Evolutionary conservation across 768 basidiomycete species (phyloP), one percentile per base, ranked within the genome.

Genomic region (Serendipita sp.): DNA sequence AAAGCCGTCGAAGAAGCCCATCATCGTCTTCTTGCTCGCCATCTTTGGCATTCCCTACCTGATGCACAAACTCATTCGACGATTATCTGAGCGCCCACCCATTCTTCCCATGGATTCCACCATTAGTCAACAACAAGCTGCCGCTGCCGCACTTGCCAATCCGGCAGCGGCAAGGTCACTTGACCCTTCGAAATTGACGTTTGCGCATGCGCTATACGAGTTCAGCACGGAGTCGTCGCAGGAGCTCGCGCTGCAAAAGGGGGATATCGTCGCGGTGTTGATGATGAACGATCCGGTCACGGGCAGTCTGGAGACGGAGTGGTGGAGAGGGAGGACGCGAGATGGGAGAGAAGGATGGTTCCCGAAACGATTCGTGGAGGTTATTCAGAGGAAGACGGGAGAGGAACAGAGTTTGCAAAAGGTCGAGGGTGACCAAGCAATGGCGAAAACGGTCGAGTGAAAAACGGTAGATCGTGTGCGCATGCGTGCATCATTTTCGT

Each of bases 311-410:
- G 74, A 77, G 62, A 81, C 78, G 3, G 93, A 92, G 63, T 98
- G 94, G 94, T 97, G 92, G 93, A 85, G 83, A 71, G 94, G 94
- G 0, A 79, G 94, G 50, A 93, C 89, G 64, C 78, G 94, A 63
- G 93, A 96, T 66, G 94, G 94, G 0, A 78, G 86, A 67, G 84
- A 89, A 67, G 94, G 94, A 0, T 98, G 92, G 91, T 96, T 98
- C 79, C 94, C 94, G 1, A 80, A 77, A 63, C 91, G 87, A 66
- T 94, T 87, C 81, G 90, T 94, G 2, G 81, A 90, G 71, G 76
- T 87, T 2, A 65, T 72, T 88, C 62, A 82, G 79, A 68, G 76
- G 79, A 69, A 71, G 69, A 68, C 76, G 73, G 61, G 62, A 65
- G 1, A 67, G 66, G 34, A 38, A 38, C 34, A 14, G 34, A 38